Conservation (phyloP, 2,329 filamentous ascomycete genomes). For the Pseudopithomyces maydicus region DNA sequence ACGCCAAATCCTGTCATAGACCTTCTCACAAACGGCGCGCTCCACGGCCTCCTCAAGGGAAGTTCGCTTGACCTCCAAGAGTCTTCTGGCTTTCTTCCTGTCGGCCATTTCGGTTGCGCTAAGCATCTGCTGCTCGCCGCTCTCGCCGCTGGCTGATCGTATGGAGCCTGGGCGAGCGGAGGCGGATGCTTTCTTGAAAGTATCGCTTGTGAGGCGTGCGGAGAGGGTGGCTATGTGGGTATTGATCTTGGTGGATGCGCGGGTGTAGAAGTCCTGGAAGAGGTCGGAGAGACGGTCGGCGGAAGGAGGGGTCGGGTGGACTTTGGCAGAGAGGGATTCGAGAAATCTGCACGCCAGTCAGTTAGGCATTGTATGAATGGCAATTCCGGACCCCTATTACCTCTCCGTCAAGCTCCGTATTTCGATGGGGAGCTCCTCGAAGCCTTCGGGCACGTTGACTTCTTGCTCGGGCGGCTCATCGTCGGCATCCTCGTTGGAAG, state of each 20-base stretch:
- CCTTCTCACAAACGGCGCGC: conserved; percentile 78
- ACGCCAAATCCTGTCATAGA: conserved; percentile 85
- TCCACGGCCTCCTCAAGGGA: conserved; percentile 91
- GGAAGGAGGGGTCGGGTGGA: conserved; percentile 80
- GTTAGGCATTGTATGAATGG: neutral
- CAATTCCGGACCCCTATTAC: conserved; percentile 51
- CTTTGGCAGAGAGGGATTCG: conserved; percentile 84
- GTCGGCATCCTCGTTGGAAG: conserved; percentile 43
- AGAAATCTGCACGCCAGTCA: conserved; percentile 69
- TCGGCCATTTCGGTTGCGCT: conserved; percentile 83
- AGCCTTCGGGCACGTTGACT: conserved; percentile 63
- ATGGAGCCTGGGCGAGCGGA: conserved; percentile 46
- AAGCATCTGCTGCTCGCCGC: conserved; percentile 79
- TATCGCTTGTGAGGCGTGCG: conserved; percentile 72
- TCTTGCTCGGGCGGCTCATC: conserved; percentile 29
- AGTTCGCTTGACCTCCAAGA: conserved; percentile 76
- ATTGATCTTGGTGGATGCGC: conserved; percentile 79
- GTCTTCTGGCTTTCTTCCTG: conserved; percentile 75
- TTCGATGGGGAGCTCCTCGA: conserved; percentile 93
- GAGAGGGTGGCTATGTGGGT: conserved; percentile 85
- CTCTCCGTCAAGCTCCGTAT: conserved; percentile 87
- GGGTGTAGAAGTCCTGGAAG: conserved; percentile 92
- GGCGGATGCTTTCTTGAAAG: conserved; percentile 51
- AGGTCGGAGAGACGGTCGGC: conserved; percentile 82
- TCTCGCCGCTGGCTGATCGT: conserved; percentile 40